A percentile compares a stretch with the other conserved stretches of the same genome.
These are phyloP conservation scores for Coprinopsis cinerea DNA, from an alignment of 768 basidiomycete species.

Conservation along the genomic window DNA sequence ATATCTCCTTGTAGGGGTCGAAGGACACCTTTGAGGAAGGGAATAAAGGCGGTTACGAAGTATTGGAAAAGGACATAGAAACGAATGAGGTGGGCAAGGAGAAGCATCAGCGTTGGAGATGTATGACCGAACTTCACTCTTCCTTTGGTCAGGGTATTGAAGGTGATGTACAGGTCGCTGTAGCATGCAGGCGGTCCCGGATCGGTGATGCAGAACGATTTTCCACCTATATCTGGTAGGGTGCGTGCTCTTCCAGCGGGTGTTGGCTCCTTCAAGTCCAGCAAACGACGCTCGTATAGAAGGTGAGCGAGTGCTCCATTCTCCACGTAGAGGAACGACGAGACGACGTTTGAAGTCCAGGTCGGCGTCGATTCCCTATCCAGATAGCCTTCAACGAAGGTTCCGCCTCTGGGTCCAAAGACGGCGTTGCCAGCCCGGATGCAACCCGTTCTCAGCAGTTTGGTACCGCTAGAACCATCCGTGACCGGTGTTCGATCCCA, in stretches of 20 bases:
- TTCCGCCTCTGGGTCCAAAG: slow-evolving; percentile 69
- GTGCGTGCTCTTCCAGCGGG: slow-evolving; percentile 11
- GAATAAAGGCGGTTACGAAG: slow-evolving; percentile 25
- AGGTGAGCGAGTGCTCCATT: slow-evolving; percentile 70
- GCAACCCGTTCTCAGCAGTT: too few relatives aligned
- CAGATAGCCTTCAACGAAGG: slow-evolving; percentile 61
- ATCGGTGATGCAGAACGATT: slow-evolving; percentile 62
- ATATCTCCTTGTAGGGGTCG: slow-evolving; percentile 44
- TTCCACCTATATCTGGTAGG: slow-evolving; percentile 66
- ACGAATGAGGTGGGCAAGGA: slow-evolving; percentile 53
- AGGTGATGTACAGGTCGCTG: slow-evolving; percentile 53
- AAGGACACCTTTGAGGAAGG: slow-evolving; percentile 28
- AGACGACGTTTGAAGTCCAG: slow-evolving; percentile 53
- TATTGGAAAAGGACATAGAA: slow-evolving; percentile 43
- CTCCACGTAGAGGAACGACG: slow-evolving; percentile 70
- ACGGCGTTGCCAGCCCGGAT: slow-evolving; percentile 78
- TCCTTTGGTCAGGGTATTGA: slow-evolving; percentile 51
- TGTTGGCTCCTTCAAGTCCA: slow-evolving; percentile 45
- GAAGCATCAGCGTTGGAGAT: slow-evolving; percentile 61
- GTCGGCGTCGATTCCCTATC: slow-evolving; percentile 53
- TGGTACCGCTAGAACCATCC: too few relatives aligned
- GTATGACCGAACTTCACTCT: slow-evolving; percentile 49
- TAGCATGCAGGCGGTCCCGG: slow-evolving; percentile 57
- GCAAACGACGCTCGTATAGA: slow-evolving; percentile 64
- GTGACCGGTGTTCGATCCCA: slow-evolving; percentile 30